Percentiles rank a stretch among this genome's conserved stretches.
These are phyloP conservation scores for Amphichorda felina DNA, from an alignment of 2,329 filamentous ascomycete species.

Conservation along the genomic window DNA sequence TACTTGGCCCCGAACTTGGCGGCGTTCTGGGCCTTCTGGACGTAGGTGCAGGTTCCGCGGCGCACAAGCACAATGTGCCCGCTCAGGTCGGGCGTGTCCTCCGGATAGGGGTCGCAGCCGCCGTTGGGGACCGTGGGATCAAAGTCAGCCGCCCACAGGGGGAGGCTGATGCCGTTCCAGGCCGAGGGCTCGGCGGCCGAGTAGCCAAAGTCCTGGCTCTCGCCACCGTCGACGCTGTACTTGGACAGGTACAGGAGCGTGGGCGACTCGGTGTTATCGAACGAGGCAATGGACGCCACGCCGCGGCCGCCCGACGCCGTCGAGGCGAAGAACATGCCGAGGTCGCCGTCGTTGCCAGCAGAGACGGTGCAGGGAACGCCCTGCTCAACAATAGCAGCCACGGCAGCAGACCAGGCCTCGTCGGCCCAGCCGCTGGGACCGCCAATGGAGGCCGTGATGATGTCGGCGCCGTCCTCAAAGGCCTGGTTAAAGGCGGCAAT, in stretches of 20 bases:
- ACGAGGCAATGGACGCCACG: slow-evolving; percentile 35
- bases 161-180: slow-evolving; percentile 33
- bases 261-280: slow-evolving; percentile 33
- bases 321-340: slow-evolving; percentile 36
- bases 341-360: slow-evolving; percentile 36
- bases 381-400: slow-evolving; percentile 38
- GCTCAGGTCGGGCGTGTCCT: slow-evolving; percentile 42
- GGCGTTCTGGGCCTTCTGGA: slow-evolving; percentile 39
- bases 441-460: slow-evolving; percentile 45
- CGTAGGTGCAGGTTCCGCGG: slow-evolving; percentile 44
- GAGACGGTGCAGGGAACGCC: slow-evolving; percentile 41
- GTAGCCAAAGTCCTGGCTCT: slow-evolving; percentile 26
- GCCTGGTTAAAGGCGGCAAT: slow-evolving; percentile 48
- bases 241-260: slow-evolving; percentile 27
- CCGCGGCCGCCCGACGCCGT: slow-evolving; percentile 33
- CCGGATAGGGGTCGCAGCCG: slow-evolving; percentile 39
- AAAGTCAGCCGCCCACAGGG: slow-evolving; percentile 35
- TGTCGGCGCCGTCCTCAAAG: slow-evolving; percentile 45
- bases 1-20: slow-evolving; percentile 45
- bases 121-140: slow-evolving; percentile 34
- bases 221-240: slow-evolving; percentile 25
- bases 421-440: slow-evolving; percentile 38
- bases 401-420: slow-evolving; percentile 35
- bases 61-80: slow-evolving; percentile 47
- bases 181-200: slow-evolving; percentile 23